Percentiles rank a stretch among this genome's conserved stretches.
These are phyloP conservation scores for Calonectria henricotiae DNA, from an alignment of 2,329 filamentous ascomycete genomes.

Conservation along the genomic window DNA sequence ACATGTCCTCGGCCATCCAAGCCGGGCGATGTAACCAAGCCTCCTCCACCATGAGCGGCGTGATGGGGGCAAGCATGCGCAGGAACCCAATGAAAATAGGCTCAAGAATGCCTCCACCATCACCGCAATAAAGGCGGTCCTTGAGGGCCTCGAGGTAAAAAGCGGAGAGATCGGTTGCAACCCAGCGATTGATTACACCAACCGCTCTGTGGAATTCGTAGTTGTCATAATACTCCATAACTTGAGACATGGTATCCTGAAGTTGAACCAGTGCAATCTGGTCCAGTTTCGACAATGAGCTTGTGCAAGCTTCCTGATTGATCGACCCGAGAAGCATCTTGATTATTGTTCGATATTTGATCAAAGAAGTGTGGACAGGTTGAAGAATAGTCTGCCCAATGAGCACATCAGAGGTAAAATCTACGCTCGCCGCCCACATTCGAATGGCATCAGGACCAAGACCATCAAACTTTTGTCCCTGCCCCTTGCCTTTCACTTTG, in stretches of 20 bases:
- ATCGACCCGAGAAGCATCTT: constrained; percentile 91
- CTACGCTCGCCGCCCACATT: constrained; percentile 91
- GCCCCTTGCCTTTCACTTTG: constrained; percentile 72
- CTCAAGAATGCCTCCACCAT: constrained; percentile 75
- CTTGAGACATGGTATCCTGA: constrained; percentile 74
- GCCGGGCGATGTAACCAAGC: constrained; percentile 85
- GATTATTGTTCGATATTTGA: constrained; percentile 91
- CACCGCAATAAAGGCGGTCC: constrained; percentile 90
- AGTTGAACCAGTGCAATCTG: constrained; percentile 86
- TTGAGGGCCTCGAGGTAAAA: constrained; percentile 97
- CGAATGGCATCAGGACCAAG: constrained; percentile 91
- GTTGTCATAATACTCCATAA: constrained; percentile 76
- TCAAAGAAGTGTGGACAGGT: constrained; percentile 81
- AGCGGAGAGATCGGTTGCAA: constrained; percentile 86
- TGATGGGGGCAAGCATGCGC: constrained; percentile 85
- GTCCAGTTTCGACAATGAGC: constrained; percentile 75
- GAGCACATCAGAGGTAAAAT: constrained; percentile 90
- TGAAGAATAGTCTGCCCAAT: constrained; percentile 86
- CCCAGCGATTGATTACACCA: constrained; percentile 83
- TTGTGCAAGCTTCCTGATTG: constrained; percentile 67
- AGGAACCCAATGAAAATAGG: constrained; percentile 81
- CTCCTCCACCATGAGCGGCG: constrained; percentile 89
- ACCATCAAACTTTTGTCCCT: constrained; percentile 71
- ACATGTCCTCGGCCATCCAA: constrained; percentile 70
- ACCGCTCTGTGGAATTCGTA: constrained; percentile 90